phyloP scores from a whole-genome alignment of 257 asterid species.

The Ajuga chamaepitys region DNA sequence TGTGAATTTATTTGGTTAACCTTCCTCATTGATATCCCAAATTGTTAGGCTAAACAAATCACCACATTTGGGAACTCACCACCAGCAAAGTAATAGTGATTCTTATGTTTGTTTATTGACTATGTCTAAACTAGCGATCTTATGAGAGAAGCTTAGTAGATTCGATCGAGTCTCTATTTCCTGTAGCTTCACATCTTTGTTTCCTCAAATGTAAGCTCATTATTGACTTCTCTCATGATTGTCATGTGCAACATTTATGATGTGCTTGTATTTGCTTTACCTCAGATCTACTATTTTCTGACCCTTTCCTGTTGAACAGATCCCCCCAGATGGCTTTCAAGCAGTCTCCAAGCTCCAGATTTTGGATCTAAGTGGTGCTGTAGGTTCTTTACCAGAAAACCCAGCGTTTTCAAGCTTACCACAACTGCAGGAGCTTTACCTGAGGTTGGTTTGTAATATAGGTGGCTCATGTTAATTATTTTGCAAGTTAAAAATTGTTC shows the following conservation, averaged over 20 bases:
- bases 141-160: not conserved
- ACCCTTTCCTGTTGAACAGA: slow-evolving; percentile 32
- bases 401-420: slow-evolving; percentile 67
- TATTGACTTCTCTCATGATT: not conserved
- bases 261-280: slow-evolving; percentile 1
- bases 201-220: slow-evolving; percentile 11
- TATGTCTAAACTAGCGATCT: not conserved
- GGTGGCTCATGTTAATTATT: slow-evolving; percentile 1
- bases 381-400: slow-evolving; percentile 55
- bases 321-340: slow-evolving; percentile 68
- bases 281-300: slow-evolving; percentile 9
- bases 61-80: not conserved
- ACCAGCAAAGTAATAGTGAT: not conserved
- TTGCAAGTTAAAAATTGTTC: slow-evolving; percentile 6
- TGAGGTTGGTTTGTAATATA: slow-evolving; percentile 50
- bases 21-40: not conserved
- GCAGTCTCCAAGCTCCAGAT: slow-evolving; percentile 75
- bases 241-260: not conserved
- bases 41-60: not conserved
- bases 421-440: slow-evolving; percentile 82
- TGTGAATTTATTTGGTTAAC: not conserved
- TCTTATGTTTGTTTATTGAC: not conserved
- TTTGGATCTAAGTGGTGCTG: slow-evolving; percentile 81
- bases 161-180: not conserved
- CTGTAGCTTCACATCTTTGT: not conserved